phyloP scores from a whole-genome alignment of 2,329 filamentous ascomycete species.

The Diplodia scrobiculata region DNA sequence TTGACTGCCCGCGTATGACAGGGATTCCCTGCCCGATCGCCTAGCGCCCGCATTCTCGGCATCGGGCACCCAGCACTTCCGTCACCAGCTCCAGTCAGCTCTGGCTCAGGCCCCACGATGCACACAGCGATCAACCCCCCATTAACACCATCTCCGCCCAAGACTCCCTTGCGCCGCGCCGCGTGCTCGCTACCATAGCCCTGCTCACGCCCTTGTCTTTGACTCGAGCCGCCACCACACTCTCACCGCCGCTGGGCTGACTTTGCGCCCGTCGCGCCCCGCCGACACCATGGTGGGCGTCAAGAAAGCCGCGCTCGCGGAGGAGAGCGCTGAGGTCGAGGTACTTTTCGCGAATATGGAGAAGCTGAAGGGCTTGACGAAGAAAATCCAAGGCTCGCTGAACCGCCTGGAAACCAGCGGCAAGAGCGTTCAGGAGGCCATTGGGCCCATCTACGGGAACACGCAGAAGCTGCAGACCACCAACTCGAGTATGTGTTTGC shows the following conservation, averaged over 20 bases:
- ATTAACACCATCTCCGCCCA: slow-evolving; percentile 15
- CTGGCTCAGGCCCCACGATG: slow-evolving; percentile 26
- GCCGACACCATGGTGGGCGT: slow-evolving; percentile 54
- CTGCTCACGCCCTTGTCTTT: neutral
- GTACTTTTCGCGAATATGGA: slow-evolving; percentile 72
- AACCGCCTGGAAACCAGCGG: slow-evolving; percentile 82
- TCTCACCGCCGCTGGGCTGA: slow-evolving; percentile 32
- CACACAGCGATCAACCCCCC: slow-evolving; percentile 29
- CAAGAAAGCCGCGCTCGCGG: slow-evolving; percentile 61
- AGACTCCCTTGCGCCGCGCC: slow-evolving; percentile 19
- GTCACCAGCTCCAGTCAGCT: slow-evolving; percentile 24
- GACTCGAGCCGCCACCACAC: neutral
- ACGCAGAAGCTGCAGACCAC: slow-evolving; percentile 87
- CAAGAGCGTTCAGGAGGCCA: slow-evolving; percentile 86
- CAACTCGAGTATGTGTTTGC: slow-evolving; percentile 65
- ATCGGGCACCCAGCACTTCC: slow-evolving; percentile 23
- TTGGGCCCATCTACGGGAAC: slow-evolving; percentile 88
- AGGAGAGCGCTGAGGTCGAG: slow-evolving; percentile 69
- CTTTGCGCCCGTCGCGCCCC: slow-evolving; percentile 25
- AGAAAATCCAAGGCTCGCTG: slow-evolving; percentile 90
- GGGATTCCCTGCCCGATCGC: slow-evolving; percentile 25
- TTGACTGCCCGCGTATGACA: slow-evolving; percentile 14
- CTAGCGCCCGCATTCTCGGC: slow-evolving; percentile 21
- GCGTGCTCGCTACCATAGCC: neutral
- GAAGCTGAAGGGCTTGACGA: slow-evolving; percentile 89